Percentiles rank a stretch among this genome's conserved stretches.
Evolutionary conservation across 148 eudicot genomes (phyloP).

Genomic region (Fagopyrum esculentum): DNA sequence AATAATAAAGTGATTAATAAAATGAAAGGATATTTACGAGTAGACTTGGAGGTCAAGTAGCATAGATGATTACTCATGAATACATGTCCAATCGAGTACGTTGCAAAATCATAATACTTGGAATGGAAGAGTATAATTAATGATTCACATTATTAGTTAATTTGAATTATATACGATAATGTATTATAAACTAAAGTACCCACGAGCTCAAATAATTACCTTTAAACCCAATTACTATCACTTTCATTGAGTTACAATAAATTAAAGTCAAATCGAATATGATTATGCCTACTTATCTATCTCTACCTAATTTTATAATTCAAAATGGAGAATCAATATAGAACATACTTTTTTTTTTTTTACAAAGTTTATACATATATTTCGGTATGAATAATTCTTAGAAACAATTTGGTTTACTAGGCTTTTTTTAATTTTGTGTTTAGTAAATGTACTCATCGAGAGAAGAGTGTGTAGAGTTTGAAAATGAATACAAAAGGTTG

Average conservation of each 20-base stretch:
- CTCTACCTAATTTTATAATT: not conserved
- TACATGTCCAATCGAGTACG: not conserved
- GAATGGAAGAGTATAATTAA: not conserved
- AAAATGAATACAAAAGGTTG: no score
- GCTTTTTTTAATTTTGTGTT: no score
- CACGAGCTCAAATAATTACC: not conserved
- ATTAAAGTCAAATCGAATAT: not conserved
- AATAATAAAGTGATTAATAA: no score
- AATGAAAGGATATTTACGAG: no score
- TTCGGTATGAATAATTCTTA: no score
- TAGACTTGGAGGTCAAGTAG: not conserved
- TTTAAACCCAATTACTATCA: not conserved
- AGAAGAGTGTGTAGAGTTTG: no score
- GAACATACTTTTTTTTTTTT: not conserved
- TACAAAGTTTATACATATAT: no score
- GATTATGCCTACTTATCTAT: not conserved
- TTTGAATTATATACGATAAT: not conserved
- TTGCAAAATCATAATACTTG: not conserved
- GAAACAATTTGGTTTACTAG: no score
- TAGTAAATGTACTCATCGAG: no score
- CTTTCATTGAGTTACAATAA: not conserved
- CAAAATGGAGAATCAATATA: not conserved
- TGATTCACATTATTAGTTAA: not conserved
- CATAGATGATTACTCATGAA: not conserved
- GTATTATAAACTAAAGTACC: not conserved